phyloP scores from a whole-genome alignment of 1,284 basidiomycete species.

The Cryptococcus sp. region DNA sequence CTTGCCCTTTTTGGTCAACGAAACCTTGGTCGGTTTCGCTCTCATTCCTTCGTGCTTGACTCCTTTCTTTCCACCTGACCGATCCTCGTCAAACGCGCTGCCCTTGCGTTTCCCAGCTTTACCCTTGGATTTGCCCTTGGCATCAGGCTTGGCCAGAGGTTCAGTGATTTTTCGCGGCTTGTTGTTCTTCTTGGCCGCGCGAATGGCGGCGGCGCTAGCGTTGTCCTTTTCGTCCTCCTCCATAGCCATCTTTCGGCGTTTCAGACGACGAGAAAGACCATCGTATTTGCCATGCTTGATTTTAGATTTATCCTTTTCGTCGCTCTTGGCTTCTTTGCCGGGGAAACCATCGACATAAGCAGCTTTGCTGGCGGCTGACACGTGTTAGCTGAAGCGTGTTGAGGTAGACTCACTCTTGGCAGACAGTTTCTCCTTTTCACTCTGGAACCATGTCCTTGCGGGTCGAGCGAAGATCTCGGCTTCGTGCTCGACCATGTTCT shows the following conservation, averaged over 20 bases:
- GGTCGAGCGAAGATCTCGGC: conserved; percentile 94
- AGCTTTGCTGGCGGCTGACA: conserved; percentile 68
- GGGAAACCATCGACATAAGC: conserved; percentile 65
- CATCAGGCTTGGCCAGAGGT: conserved; percentile 24
- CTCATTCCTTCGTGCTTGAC: conserved; percentile 47
- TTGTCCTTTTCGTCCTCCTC: conserved; percentile 69
- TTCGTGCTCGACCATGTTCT: conserved; percentile 93
- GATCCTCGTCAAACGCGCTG: conserved; percentile 34
- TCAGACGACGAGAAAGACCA: conserved; percentile 78
- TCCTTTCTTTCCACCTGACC: conserved; percentile 13
- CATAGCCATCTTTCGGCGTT: conserved; percentile 79
- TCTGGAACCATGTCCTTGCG: conserved; percentile 97
- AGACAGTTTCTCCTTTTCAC: conserved; percentile 75
- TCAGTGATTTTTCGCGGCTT: conserved; percentile 61
- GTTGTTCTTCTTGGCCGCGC: conserved; percentile 76
- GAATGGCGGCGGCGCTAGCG: conserved; percentile 71
- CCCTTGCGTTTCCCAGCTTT: conserved; percentile 1
- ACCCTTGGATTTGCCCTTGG: conserved; percentile 19
- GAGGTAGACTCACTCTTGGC: conserved; percentile 65
- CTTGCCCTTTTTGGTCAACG: conserved; percentile 44
- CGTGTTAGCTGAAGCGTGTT: background rate
- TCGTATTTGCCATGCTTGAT: conserved; percentile 80
- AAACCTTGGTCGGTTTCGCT: conserved; percentile 44
- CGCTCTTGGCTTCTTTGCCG: conserved; percentile 39
- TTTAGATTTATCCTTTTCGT: conserved; percentile 20